Evolutionary conservation across 2,329 filamentous ascomycete species (phyloP).

Genomic region (Thelonectria blattea): DNA sequence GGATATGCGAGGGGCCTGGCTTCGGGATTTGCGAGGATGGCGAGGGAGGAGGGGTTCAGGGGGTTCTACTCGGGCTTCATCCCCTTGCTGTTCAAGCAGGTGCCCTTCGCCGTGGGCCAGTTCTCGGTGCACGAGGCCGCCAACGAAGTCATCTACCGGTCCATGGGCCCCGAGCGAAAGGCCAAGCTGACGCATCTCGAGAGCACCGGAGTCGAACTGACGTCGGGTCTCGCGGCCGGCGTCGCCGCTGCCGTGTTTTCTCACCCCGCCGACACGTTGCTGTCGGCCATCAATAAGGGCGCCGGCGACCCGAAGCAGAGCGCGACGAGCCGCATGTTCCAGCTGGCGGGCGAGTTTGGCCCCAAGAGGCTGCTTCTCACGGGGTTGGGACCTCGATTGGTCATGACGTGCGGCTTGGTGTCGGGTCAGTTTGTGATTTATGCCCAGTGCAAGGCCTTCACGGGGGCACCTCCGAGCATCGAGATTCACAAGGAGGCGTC

Average conservation of each 20-base stretch:
- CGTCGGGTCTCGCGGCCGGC: conserved; percentile 85
- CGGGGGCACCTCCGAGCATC: conserved; percentile 56
- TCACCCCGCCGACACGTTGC: conserved; percentile 78
- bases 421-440: conserved; percentile 62
- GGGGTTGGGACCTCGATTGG: conserved; percentile 56
- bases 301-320: conserved; percentile 55
- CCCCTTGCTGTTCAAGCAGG: conserved; percentile 85
- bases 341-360: conserved; percentile 58
- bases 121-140: conserved; percentile 94
- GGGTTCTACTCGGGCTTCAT: conserved; percentile 94
- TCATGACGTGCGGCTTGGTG: conserved; percentile 61
- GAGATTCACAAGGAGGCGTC: conserved; percentile 59
- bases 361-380: conserved; percentile 54
- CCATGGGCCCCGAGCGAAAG: conserved; percentile 71
- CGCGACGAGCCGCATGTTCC: conserved; percentile 57
- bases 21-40: conserved; percentile 76
- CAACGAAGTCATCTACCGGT: conserved; percentile 74
- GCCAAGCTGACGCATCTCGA: conserved; percentile 70
- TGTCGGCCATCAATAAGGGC: conserved; percentile 63
- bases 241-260: conserved; percentile 88
- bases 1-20: conserved; percentile 76
- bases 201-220: conserved; percentile 83
- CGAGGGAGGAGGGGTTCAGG: conserved; percentile 75
- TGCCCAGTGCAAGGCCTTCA: conserved; percentile 59
- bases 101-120: conserved; percentile 93